These are phyloP conservation scores for Quercus ilex DNA, from an alignment of 306 rosid genomes.

Conservation along the genomic window DNA sequence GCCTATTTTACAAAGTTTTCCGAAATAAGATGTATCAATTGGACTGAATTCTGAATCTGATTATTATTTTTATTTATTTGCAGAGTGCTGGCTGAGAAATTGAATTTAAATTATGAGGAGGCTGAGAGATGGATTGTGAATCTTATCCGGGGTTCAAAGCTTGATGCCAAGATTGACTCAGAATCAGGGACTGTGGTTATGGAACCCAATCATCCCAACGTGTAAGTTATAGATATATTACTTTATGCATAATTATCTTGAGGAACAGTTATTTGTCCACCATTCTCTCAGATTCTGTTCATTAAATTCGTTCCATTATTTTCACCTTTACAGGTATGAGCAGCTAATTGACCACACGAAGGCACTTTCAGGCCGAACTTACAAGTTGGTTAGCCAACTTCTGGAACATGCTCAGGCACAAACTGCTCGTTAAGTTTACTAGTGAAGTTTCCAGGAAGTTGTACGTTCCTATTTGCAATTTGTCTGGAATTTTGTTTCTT, in stretches of 20 bases:
- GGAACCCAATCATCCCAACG: slow-evolving; percentile 87
- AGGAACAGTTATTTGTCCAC: not conserved
- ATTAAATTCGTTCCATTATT: not conserved
- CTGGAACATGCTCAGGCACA: slow-evolving; percentile 70
- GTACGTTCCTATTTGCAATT: not conserved
- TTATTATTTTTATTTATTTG: not conserved
- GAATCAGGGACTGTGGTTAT: slow-evolving; percentile 61
- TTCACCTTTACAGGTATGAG: slow-evolving; percentile 60
- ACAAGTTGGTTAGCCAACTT: slow-evolving; percentile 69
- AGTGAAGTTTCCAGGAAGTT: slow-evolving; percentile 7
- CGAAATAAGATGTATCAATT: not conserved
- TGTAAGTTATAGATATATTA: slow-evolving; percentile 50
- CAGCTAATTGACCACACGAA: slow-evolving; percentile 88
- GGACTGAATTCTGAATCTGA: not conserved
- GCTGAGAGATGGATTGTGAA: slow-evolving; percentile 96
- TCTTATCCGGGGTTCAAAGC: slow-evolving; percentile 81
- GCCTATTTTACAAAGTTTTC: not conserved
- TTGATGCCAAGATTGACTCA: slow-evolving; percentile 83
- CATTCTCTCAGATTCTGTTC: not conserved
- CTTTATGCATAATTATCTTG: not conserved
- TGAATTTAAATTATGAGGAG: slow-evolving; percentile 85
- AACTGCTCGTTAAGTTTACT: slow-evolving; percentile 41
- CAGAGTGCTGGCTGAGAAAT: slow-evolving; percentile 91
- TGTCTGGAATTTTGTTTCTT: slow-evolving; percentile 13
- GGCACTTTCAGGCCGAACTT: slow-evolving; percentile 71